Evolutionary conservation across 2,329 filamentous ascomycete species (phyloP).

Genomic region (Cytospora piceicola): DNA sequence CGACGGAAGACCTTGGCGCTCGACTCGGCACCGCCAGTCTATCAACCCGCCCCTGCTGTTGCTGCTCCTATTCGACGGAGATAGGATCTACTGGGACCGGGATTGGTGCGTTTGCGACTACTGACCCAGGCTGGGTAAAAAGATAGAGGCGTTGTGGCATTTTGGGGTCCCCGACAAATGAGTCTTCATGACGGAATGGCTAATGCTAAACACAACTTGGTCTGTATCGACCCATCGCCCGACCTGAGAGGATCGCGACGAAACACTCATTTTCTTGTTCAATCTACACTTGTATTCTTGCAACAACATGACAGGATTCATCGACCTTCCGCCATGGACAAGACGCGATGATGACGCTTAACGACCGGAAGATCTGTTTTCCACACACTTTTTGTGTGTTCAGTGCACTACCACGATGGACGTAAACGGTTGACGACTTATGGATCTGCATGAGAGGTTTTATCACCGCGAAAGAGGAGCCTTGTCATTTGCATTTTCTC

Average conservation of each 20-base stretch:
- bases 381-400: conserved; percentile 17
- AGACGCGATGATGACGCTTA: conserved; percentile 34
- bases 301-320: conserved; percentile 31
- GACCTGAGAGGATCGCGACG: conserved; percentile 5
- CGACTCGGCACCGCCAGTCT: conserved; percentile 41
- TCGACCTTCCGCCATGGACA: conserved; percentile 23
- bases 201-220: conserved; percentile 27
- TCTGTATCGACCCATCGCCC: conserved; percentile 17
- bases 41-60: conserved; percentile 38
- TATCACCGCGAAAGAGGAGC: conserved; percentile 30
- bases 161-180: conserved; percentile 21
- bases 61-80: conserved; percentile 32
- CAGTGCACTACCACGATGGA: conserved; percentile 46
- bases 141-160: conserved; percentile 30
- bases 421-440: conserved; percentile 65
- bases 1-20: conserved; percentile 41
- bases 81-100: conserved; percentile 1
- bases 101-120: conserved; percentile 12
- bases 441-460: conserved; percentile 34
- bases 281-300: conserved; percentile 30
- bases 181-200: conserved; percentile 25
- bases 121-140: conserved; percentile 21
- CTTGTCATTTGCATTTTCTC: conserved; percentile 22
- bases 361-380: conserved; percentile 18
- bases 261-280: conserved; percentile 20